Base-by-base conservation (phyloP, 1,139 yeast species). In the Eremothecium sinecaudum region DNA sequence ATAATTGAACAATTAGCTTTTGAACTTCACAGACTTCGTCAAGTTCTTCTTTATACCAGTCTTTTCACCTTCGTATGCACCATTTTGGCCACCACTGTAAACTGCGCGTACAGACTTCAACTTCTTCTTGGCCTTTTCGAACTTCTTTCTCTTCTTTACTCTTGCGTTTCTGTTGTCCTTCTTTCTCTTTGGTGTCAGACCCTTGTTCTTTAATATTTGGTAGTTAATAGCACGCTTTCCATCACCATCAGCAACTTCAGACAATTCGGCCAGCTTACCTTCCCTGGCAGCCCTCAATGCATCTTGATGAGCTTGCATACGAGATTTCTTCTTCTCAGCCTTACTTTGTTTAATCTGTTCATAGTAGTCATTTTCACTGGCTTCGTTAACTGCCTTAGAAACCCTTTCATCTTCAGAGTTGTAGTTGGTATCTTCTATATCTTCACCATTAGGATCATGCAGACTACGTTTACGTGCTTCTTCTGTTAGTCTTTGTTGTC, bases 61-160 rank as follows among this genome's bases (percentile, higher is more conserved):
- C 66, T 75, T 71, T 61, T 90, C 98, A 62, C 98, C 98, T 46
- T 72, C 79, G 61, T 92, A 90, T 3, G 94, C 79, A 35, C 95
- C 86, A 42, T 73, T 69, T 48, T 77, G 82, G 28, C 59, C 59
- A 30, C 74, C 77, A 50, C 79, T 72, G 67, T 79, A 86, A 18
- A 86, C 96, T 40, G 83, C 84, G 61, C 95, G 79, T 44, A 83
- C 80, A 40, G 94, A 79, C 56, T 79, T 78, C 58, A 92, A 79
- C 60, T 86, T 86, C 84, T 86, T 87, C 66, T 86, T 78, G 25
- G 99, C 98, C 58, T 74, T 72, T 45, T 84, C 97, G 65, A 82
- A 90, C 75, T 84, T 84, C 76, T 78, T 82, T 71, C 97, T 80
- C 93, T 90, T 90, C 70, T 90, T 90, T 55, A 90, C 97, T 64